Percentiles rank a stretch among this genome's conserved stretches.
Evolutionary conservation across 371 early-diverging fungal species (phyloP).

Genomic region (Gilbertella persicaria): DNA sequence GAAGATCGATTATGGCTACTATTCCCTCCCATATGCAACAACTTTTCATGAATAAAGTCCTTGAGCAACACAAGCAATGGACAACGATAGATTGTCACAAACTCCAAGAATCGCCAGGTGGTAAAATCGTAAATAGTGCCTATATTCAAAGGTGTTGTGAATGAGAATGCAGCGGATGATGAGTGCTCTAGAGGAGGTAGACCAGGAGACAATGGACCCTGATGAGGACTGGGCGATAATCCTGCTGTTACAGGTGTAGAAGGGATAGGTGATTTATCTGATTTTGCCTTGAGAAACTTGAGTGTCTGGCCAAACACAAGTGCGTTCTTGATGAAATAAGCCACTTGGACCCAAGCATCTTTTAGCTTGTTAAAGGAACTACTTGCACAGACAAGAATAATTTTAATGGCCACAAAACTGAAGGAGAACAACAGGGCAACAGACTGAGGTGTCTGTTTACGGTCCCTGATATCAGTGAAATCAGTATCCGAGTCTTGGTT

Average conservation of each 20-base stretch:
- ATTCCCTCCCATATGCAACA: slow-evolving; percentile 26
- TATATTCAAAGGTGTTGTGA: slow-evolving; percentile 10
- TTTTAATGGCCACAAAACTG: slow-evolving; percentile 57
- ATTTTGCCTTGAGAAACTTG: slow-evolving; percentile 12
- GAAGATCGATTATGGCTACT: slow-evolving; percentile 1
- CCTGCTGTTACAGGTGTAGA: slow-evolving; percentile 2
- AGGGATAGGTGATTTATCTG: slow-evolving; percentile 15
- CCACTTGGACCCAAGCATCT: slow-evolving; percentile 49
- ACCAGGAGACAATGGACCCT: slow-evolving; percentile 9
- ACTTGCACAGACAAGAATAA: slow-evolving; percentile 56
- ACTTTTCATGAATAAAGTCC: slow-evolving; percentile 52
- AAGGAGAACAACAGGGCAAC: slow-evolving; percentile 39
- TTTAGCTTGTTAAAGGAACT: slow-evolving; percentile 42
- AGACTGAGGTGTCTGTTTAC: slow-evolving; percentile 32
- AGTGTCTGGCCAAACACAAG: slow-evolving; percentile 42
- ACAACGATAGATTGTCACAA: slow-evolving; percentile 47
- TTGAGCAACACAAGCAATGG: slow-evolving; percentile 54
- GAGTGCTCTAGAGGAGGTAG: slow-evolving; percentile 1
- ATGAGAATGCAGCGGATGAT: slow-evolving; percentile 14
- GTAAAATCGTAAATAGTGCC: slow-evolving; percentile 49
- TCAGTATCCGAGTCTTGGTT: slow-evolving; percentile 10
- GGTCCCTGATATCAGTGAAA: slow-evolving; percentile 36
- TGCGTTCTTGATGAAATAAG: slow-evolving; percentile 37
- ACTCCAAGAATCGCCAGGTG: slow-evolving; percentile 61
- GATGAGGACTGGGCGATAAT: slow-evolving; percentile 19